A percentile compares a stretch with the other conserved stretches of the same genome.
phyloP scores from a whole-genome alignment of 805 yeast genomes.

The Scheffersomyces stipitis region DNA sequence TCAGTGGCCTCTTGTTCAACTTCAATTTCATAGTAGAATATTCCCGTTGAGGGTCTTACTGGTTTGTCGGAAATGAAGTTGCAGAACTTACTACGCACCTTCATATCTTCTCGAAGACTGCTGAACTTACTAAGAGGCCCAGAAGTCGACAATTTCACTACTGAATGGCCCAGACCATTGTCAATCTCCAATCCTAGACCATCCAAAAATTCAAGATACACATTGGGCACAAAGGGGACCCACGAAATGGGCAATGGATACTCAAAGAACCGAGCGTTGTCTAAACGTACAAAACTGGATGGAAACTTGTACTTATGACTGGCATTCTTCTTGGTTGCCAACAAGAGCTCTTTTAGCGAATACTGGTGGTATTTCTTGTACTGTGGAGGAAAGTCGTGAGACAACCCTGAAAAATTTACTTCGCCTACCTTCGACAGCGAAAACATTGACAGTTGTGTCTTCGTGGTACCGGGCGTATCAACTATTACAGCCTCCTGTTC shows the following conservation, averaged over 20 bases:
- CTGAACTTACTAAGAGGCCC: slow-evolving; percentile 1
- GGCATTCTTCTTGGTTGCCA: slow-evolving; percentile 17
- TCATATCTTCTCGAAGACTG: slow-evolving; percentile 2
- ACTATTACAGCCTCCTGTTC: slow-evolving; percentile 2
- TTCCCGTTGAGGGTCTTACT: slow-evolving; percentile 31
- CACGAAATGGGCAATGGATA: slow-evolving; percentile 39
- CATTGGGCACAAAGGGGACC: slow-evolving; percentile 35
- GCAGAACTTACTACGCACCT: slow-evolving; percentile 19
- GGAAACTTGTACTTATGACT: slow-evolving; percentile 23
- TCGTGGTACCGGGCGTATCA: slow-evolving; percentile 2
- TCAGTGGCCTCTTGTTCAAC: slow-evolving; percentile 33
- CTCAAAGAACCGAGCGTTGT: slow-evolving; percentile 20
- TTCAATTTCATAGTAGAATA: slow-evolving; percentile 42
- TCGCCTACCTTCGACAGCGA: slow-evolving; percentile 10
- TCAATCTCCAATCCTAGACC: slow-evolving; percentile 24
- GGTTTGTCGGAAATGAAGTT: slow-evolving; percentile 41
- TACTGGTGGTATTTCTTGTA: slow-evolving; percentile 20
- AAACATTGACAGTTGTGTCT: slow-evolving; percentile 4
- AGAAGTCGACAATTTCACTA: slow-evolving; percentile 21
- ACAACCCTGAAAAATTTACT: slow-evolving; percentile 3
- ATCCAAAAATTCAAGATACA: slow-evolving; percentile 21
- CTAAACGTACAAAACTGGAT: slow-evolving; percentile 26
- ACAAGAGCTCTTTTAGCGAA: slow-evolving; percentile 24
- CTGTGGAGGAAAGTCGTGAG: slow-evolving; percentile 14
- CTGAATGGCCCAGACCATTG: slow-evolving; percentile 29